Percentiles rank a stretch among this genome's conserved stretches.
Evolutionary conservation across 2,329 filamentous ascomycete genomes (phyloP).

Genomic region (Cladosporium sp.): DNA sequence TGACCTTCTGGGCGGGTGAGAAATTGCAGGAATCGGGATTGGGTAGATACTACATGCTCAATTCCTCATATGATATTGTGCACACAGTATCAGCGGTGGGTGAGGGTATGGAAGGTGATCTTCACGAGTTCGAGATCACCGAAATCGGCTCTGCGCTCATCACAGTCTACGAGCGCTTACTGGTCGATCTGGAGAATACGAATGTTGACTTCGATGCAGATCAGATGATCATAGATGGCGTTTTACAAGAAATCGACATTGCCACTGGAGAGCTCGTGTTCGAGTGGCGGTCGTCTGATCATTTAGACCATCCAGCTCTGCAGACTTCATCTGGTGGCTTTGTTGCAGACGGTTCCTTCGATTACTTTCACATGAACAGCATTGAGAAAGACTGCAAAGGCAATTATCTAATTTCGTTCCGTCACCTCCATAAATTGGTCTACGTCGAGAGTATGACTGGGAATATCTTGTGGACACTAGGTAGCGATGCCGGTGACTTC

Average conservation of each 20-base stretch:
- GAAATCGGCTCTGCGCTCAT: slow-evolving; percentile 42
- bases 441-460: slow-evolving; percentile 50
- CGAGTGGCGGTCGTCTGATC: slow-evolving; percentile 41
- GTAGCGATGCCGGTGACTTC: slow-evolving; percentile 24
- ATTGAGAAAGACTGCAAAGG: slow-evolving; percentile 52
- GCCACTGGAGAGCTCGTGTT: slow-evolving; percentile 17
- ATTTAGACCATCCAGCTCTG: slow-evolving; percentile 38
- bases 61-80: slow-evolving; percentile 34
- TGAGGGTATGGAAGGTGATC: slow-evolving; percentile 38
- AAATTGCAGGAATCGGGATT: slow-evolving; percentile 30
- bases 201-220: slow-evolving; percentile 29
- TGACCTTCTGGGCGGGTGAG: slow-evolving; percentile 40
- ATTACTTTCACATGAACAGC: slow-evolving; percentile 58
- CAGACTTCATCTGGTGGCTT: not conserved
- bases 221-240: slow-evolving; percentile 36
- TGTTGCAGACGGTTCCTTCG: slow-evolving; percentile 33
- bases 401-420: slow-evolving; percentile 55
- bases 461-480: slow-evolving; percentile 52
- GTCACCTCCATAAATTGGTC: slow-evolving; percentile 49
- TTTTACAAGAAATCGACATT: slow-evolving; percentile 32
- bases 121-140: slow-evolving; percentile 48
- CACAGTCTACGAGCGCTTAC: slow-evolving; percentile 34
- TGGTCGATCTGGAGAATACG: slow-evolving; percentile 18
- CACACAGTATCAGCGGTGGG: slow-evolving; percentile 41
- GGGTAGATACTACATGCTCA: slow-evolving; percentile 32